phyloP scores from a whole-genome alignment of 495 filamentous ascomycete genomes.

The Daldinia concentrica region DNA sequence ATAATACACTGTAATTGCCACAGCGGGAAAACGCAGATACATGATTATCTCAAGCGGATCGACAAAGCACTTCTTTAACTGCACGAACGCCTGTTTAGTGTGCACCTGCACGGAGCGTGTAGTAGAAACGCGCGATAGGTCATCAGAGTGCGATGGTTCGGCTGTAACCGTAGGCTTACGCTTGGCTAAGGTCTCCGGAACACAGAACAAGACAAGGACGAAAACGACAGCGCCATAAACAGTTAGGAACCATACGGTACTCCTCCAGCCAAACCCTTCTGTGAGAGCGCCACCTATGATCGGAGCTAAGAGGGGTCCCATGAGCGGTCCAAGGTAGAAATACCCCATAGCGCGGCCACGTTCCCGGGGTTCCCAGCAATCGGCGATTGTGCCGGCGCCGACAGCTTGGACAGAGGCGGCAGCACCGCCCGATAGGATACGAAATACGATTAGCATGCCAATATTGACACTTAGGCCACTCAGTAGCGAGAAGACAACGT shows the following conservation, averaged over 20 bases:
- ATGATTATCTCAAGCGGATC: constrained; percentile 82
- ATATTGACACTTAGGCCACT: constrained; percentile 80
- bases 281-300: constrained; percentile 86
- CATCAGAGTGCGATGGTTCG: background rate
- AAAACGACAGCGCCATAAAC: constrained; percentile 76
- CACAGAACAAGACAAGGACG: constrained; percentile 68
- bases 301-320: constrained; percentile 83
- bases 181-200: constrained; percentile 73
- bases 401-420: constrained; percentile 91
- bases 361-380: constrained; percentile 86
- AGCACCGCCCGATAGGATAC: constrained; percentile 82
- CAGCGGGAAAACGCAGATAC: constrained; percentile 83
- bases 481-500: constrained; percentile 78
- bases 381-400: constrained; percentile 91
- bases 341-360: constrained; percentile 89
- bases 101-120: constrained; percentile 66
- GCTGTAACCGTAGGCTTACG: constrained; percentile 19
- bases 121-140: constrained; percentile 68
- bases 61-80: constrained; percentile 73
- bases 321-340: constrained; percentile 90
- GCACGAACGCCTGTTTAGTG: constrained; percentile 61
- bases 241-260: constrained; percentile 86
- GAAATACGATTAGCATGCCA: constrained; percentile 85
- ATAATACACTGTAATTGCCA: constrained; percentile 82
- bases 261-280: constrained; percentile 78